Base-by-base conservation (phyloP, 495 filamentous ascomycete genomes). In the Neurospora sp. region DNA sequence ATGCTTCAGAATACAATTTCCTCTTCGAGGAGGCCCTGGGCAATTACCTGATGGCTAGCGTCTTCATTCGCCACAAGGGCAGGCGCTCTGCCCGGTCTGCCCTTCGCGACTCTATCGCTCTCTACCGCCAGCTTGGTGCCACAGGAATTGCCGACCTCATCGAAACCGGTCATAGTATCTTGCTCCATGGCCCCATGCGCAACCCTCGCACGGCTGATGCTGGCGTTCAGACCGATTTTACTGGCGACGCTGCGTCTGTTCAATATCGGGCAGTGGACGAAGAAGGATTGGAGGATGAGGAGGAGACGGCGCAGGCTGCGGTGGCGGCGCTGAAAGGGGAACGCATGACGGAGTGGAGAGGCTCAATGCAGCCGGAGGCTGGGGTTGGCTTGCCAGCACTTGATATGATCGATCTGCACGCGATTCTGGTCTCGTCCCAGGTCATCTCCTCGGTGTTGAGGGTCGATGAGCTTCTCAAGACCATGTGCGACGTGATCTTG, bases 401-500 rank as follows among this genome's bases (percentile, higher is more conserved):
- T 73, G 94, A 97, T 80, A 94, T 96, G 82, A 92, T 97, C 71
- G 94, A 97, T 79, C 80, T 97, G 71, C 90, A 92, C 66, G 93
- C 91, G 48, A 97, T 97, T 71, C 86, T 97, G 11, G 90, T 94
- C 77, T 94, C 92, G 18, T 95, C 91, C 59, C 94, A 97, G 83
- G 90, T 96, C 59, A 93, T 97, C 78, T 96, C 94, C 14, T 96
- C 93, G 38, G 93, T 96, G 72, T 85, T 97, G 39, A 88, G 93
- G 73, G 90, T 97, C 27, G 93, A 97, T 73, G 89, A 90, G 70
- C 88, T 97, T 9, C 83, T 97, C 48, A 89, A 90, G 71, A 96
- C 93, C 72, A 96, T 97, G 92, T 92, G 92, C 71, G 91, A 95
- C 78, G 94, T 97, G 73, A 95, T 97, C 66, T 79, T 97, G 23